Base-by-base conservation (phyloP, 768 basidiomycete genomes). In the Russula brevipes region DNA sequence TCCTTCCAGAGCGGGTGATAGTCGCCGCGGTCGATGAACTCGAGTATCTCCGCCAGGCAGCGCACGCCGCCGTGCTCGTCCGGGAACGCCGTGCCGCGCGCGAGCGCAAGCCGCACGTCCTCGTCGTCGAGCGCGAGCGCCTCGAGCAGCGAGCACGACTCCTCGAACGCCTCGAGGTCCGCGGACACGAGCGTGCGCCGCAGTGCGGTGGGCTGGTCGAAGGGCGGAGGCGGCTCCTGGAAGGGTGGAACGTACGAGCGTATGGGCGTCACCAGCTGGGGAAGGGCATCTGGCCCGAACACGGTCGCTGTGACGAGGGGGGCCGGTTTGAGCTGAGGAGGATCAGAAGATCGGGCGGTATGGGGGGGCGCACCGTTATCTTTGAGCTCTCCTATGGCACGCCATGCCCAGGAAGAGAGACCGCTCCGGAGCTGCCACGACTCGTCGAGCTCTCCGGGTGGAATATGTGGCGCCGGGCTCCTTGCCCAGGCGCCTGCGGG, bases 331-430 rank as follows among this genome's bases (percentile, higher is more conserved):
- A 68, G 57, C 46, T 52, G 39, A 19, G 36, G 17, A 7, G 24
- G 24, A 12, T 8, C 38, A 17, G 63, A 49, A n/a, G 24, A 47
- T 61, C 16, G 19, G 6, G 16, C 52, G 7, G 33, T 12, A 49
- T 14, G 45, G 24, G 24, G 24, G 24, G 24, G 66, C 78, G 75
- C 65, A 88, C 88, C 79, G 68, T 90, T 87, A 54, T 89, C 86
- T 71, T 83, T 84, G 51, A 91, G 80, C 69, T 87, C 87, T 6
- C 82, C 79, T n/a, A 91, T 81, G 2, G 83, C 80, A 67, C 85
- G 80, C 89, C 90, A 92, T 46, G 84, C 81, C 91, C 91, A 93
- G 50, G 80, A 82, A 2, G 87, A 84, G 35, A 92, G 76, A 8
- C 80, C 81, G 58, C 77, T 81, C 19, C 91, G 83, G 51, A 88